Evolutionary conservation across 75 land plant genomes (phyloP).

Genomic region (Pinus taeda): DNA sequence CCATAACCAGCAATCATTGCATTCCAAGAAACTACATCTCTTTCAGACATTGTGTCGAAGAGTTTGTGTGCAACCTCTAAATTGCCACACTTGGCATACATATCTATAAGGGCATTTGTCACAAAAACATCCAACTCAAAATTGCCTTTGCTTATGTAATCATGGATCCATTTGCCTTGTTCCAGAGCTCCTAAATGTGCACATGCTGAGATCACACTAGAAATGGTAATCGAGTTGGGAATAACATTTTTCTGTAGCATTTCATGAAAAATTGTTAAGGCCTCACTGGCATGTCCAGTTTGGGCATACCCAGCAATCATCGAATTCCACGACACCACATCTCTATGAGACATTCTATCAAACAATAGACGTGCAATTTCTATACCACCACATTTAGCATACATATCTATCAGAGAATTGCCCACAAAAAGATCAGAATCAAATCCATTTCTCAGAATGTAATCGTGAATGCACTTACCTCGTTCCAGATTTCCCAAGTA

Average conservation of each 20-base stretch:
- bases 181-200: conserved; percentile 14
- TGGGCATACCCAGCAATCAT: conserved; percentile 20
- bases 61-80: neutral
- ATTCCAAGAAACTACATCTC: conserved; percentile 5
- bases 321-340: conserved; percentile 22
- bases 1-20: neutral
- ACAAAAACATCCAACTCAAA: conserved; percentile 9
- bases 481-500: conserved; percentile 6
- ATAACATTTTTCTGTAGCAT: conserved; percentile 9
- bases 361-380: conserved; percentile 14
- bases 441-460: conserved; percentile 3
- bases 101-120: neutral
- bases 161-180: conserved; percentile 15
- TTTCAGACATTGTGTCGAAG: conserved; percentile 4
- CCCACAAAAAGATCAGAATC: conserved; percentile 12
- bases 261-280: conserved; percentile 11
- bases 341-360: neutral
- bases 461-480: conserved; percentile 18
- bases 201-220: conserved; percentile 21
- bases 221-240: conserved; percentile 16
- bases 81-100: conserved; percentile 1
- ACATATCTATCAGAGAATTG: conserved; percentile 27
- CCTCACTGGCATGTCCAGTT: conserved; percentile 17
- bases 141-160: neutral
- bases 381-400: conserved; percentile 25